Conservation (phyloP, 805 yeast genomes). For the Ogataea polymorpha region DNA sequence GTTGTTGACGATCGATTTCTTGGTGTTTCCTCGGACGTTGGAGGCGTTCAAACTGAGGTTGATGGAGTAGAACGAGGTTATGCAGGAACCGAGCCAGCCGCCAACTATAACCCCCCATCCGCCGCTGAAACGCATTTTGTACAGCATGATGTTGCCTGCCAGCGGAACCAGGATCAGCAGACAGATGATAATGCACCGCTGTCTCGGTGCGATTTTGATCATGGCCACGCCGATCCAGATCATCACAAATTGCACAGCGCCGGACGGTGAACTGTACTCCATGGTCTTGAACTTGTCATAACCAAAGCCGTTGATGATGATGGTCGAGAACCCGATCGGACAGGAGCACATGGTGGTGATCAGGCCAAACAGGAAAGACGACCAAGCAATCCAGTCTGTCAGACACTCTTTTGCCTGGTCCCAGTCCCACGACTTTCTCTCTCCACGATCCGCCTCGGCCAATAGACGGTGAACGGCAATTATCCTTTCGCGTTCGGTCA, state of each 20-base stretch:
- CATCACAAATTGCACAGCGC: constrained; percentile 28
- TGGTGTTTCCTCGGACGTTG: constrained; percentile 65
- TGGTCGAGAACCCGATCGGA: constrained; percentile 34
- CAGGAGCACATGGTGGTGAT: constrained; percentile 43
- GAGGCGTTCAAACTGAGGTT: constrained; percentile 23
- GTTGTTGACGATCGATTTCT: constrained; percentile 56
- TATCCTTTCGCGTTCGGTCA: constrained; percentile 43
- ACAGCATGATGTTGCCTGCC: constrained; percentile 22
- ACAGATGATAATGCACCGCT: constrained; percentile 20
- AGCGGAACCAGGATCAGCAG: constrained; percentile 22
- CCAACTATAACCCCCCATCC: constrained; percentile 25
- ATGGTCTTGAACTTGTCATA: constrained; percentile 27
- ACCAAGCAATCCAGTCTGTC: constrained; percentile 48
- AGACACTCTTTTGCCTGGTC: constrained; percentile 55
- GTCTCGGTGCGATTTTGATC: constrained; percentile 21
- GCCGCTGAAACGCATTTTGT: constrained; percentile 10
- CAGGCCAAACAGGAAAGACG: constrained; percentile 43
- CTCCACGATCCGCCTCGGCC: constrained; percentile 33
- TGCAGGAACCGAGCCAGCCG: constrained; percentile 23
- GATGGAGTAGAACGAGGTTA: constrained; percentile 18
- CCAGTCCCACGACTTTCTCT: constrained; percentile 50
- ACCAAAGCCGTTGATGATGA: constrained; percentile 33
- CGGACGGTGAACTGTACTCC: constrained; percentile 30
- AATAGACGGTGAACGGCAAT: constrained; percentile 51
- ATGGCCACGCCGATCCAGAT: constrained; percentile 27